A percentile compares a stretch with the other conserved stretches of the same genome.
Conservation (phyloP, 345 rosid species). For the Corymbia maculata region DNA sequence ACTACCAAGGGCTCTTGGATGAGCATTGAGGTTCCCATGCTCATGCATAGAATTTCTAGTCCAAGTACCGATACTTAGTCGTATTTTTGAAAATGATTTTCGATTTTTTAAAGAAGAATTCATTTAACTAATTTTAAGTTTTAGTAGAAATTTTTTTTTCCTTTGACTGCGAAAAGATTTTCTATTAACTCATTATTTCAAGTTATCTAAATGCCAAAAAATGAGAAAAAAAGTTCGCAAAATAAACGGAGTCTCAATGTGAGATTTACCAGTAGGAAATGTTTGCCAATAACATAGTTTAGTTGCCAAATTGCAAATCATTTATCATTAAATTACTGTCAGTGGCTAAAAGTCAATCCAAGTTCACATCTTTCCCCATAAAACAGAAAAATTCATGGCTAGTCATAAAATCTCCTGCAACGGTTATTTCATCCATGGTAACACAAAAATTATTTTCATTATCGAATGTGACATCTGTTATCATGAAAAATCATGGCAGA, state of each 20-base stretch:
- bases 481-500: neutral
- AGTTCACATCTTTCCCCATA: neutral
- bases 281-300: neutral
- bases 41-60: too few relatives aligned
- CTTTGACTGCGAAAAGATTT: neutral
- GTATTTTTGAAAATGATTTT: too few relatives aligned
- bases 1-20: neutral
- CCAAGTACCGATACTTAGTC: too few relatives aligned
- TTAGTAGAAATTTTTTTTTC: too few relatives aligned
- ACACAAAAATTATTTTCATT: neutral
- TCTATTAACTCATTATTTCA: neutral
- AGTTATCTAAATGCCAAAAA: neutral
- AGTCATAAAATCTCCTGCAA: neutral
- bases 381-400: neutral
- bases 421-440: neutral
- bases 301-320: neutral
- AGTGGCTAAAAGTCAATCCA: neutral
- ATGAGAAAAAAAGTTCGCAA: neutral
- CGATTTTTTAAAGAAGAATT: too few relatives aligned
- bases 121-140: neutral
- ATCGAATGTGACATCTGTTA: neutral
- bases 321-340: neutral
- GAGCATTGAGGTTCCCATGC: neutral
- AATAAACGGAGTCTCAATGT: neutral
- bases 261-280: neutral